Percentiles rank a stretch among this genome's conserved stretches.
Conservation (phyloP, 768 basidiomycete genomes). For the Coprinopsis sp. region DNA sequence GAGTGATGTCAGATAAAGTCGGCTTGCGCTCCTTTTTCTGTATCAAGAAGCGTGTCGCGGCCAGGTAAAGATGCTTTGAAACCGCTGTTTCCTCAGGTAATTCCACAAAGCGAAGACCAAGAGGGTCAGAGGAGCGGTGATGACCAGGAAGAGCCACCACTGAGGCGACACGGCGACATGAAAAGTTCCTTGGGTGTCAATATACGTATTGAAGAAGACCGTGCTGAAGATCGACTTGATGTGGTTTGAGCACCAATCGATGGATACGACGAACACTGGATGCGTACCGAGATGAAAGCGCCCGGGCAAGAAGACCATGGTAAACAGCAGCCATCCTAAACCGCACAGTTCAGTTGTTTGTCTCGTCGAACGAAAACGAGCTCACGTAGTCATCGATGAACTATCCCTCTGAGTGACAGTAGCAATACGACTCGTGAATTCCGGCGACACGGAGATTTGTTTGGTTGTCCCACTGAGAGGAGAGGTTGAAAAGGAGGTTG, state of each 20-base stretch:
- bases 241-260: neutral
- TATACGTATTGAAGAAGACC: constrained; percentile 18
- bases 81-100: neutral
- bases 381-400: constrained; percentile 23
- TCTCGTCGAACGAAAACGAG: neutral
- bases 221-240: constrained; percentile 21
- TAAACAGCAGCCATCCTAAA: constrained; percentile 23
- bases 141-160: constrained; percentile 17
- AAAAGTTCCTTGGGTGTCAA: constrained; percentile 2
- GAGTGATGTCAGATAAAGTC: too few species aligned
- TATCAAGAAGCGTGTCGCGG: too few species aligned
- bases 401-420: constrained; percentile 19
- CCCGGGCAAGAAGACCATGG: constrained; percentile 25
- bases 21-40: too few species aligned
- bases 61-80: too few species aligned
- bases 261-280: neutral
- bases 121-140: constrained; percentile 20
- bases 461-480: constrained; percentile 16
- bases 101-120: constrained; percentile 16
- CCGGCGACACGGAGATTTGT: constrained; percentile 17
- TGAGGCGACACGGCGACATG: constrained; percentile 10
- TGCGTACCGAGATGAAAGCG: constrained; percentile 20
- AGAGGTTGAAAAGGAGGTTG: constrained; percentile 18
- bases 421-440: constrained; percentile 18
- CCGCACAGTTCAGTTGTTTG: neutral